Conservation (phyloP, 2,329 filamentous ascomycete genomes). For the Colletotrichum higginsianum region DNA sequence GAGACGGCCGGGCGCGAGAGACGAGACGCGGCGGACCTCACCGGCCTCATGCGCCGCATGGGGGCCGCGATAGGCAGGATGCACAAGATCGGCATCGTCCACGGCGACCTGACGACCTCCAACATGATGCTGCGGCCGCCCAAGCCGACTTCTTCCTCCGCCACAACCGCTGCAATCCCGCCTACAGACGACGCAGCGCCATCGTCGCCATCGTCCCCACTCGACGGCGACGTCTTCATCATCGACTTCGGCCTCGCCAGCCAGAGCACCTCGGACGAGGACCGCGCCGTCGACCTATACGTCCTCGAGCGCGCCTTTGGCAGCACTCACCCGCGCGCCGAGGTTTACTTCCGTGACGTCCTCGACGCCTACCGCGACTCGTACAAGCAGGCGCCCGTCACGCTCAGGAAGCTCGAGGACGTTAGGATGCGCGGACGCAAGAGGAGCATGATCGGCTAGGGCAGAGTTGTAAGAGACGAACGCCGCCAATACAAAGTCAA, state of each 20-base stretch:
- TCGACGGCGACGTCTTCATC: slow-evolving; percentile 84
- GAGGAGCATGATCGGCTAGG: slow-evolving; percentile 92
- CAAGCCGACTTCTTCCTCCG: slow-evolving; percentile 29
- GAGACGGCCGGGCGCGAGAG: background rate
- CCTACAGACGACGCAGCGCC: background rate
- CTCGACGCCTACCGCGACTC: slow-evolving; percentile 80
- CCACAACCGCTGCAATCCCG: slow-evolving; percentile 41
- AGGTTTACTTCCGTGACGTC: slow-evolving; percentile 81
- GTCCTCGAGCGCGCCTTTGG: slow-evolving; percentile 95
- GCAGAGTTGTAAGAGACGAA: slow-evolving; percentile 34
- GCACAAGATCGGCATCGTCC: slow-evolving; percentile 88
- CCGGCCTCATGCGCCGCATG: slow-evolving; percentile 77
- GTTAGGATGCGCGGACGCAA: slow-evolving; percentile 95
- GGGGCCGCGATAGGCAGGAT: slow-evolving; percentile 80
- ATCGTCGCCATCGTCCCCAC: slow-evolving; percentile 29
- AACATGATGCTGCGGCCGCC: slow-evolving; percentile 86
- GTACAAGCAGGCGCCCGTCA: slow-evolving; percentile 81
- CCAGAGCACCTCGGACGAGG: slow-evolving; percentile 87
- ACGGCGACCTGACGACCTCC: slow-evolving; percentile 97
- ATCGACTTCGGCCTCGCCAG: slow-evolving; percentile 96
- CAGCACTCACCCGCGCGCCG: slow-evolving; percentile 91
- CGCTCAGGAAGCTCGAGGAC: slow-evolving; percentile 88
- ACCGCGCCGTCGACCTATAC: slow-evolving; percentile 95
- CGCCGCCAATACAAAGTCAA: background rate
- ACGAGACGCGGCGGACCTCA: slow-evolving; percentile 65